Base-by-base conservation (phyloP, 768 basidiomycete genomes). In the Russula earlei region DNA sequence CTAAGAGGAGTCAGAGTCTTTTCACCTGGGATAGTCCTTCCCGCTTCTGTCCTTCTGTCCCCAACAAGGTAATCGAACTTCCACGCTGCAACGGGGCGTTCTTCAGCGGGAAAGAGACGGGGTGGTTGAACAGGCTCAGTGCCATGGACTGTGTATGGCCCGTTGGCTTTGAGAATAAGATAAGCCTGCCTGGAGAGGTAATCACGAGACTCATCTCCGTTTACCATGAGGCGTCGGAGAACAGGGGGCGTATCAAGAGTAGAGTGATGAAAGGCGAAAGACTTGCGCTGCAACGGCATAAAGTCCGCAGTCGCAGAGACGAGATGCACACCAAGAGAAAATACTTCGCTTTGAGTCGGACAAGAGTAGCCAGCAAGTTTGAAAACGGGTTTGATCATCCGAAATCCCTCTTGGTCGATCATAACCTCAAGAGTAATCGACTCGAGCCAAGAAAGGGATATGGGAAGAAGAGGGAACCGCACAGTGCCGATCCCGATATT, bases 361-460 rank as follows among this genome's bases (percentile, higher is more conserved):
- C 64, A 50, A 63, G 71, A 70, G 63, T 79, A 79, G 10, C 80
- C 80, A n/a, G 74, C 70, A 46, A 83, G 77, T 58, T 71, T 74
- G 70, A 91, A 83, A 8, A 70, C 67, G 19, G 85, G 81, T 24
- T 73, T 72, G 6, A 83, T 74, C 17, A 77, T 74, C 24, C 88
- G 79, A 63, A 88, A 89, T 4, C 87, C 84, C 70, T 91, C 91
- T 67, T 92, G 91, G 65, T 91, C 91, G 24, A 92, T 83, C 67
- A 82, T 77, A 33, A 91, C 70, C 54, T 85, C 80, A 29, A 91
- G 67, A 38, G 69, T 69, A 27, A 74, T 71, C 38, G 74, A 72
- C 59, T 75, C 73, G 11, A 87, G 73, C 82, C 84, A 85, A 3
- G 68, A 64, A 2, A 81, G 66, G 38, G 73, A 67, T 25, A 65